Conservation (phyloP, 75 land plant genomes). For the Cupressus sempervirens region DNA sequence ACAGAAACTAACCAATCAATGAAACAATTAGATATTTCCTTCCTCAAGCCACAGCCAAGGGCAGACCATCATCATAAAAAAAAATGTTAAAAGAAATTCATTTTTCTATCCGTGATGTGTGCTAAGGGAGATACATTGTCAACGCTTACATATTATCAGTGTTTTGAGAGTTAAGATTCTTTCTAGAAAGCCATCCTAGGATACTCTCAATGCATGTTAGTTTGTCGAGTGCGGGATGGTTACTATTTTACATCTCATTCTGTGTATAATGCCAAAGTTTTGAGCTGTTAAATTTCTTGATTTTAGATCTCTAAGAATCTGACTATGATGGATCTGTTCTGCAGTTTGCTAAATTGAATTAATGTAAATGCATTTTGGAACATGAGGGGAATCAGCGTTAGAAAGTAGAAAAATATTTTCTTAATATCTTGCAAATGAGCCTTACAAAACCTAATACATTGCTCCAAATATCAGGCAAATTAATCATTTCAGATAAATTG, state of each 20-base stretch:
- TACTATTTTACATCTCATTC: not conserved
- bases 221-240: not conserved
- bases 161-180: not conserved
- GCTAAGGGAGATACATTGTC: not conserved
- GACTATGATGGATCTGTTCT: not conserved
- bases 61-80: not conserved
- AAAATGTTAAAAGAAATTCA: not conserved
- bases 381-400: not conserved
- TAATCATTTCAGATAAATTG: not conserved
- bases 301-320: not conserved
- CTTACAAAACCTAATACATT: not conserved
- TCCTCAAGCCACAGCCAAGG: not conserved
- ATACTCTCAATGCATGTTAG: not conserved
- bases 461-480: not conserved
- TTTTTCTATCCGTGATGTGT: not conserved
- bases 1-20: not conserved
- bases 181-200: not conserved
- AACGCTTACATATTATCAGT: not conserved
- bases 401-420: not conserved
- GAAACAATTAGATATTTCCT: not conserved
- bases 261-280: not conserved
- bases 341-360: not conserved
- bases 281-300: not conserved
- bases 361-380: not conserved
- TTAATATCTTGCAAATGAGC: not conserved